phyloP scores from a whole-genome alignment of 441 rosid species.

The Adansonia grandidieri region DNA sequence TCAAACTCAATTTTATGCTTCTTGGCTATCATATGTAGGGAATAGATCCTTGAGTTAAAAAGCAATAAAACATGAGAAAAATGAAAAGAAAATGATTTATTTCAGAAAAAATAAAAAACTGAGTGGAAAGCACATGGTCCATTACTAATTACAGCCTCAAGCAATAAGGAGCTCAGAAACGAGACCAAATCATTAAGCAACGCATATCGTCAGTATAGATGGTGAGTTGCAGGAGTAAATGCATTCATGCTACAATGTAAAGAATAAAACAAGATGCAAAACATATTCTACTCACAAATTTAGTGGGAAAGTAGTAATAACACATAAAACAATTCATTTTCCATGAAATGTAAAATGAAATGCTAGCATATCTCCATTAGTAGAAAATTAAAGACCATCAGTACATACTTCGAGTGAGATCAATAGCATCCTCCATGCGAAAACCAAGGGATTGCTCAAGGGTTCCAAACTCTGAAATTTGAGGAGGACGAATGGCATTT shows the following conservation, averaged over 20 bases:
- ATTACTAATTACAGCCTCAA: neutral
- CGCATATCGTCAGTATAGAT: neutral
- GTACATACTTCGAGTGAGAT: conserved; percentile 55
- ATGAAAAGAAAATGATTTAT: neutral
- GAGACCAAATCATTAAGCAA: neutral
- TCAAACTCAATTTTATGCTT: neutral
- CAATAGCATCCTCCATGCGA: conserved; percentile 56
- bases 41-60: neutral
- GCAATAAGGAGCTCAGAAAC: neutral
- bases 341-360: conserved; percentile 17
- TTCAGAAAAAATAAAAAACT: neutral
- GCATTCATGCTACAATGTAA: neutral
- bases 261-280: neutral
- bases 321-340: neutral
- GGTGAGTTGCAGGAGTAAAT: conserved; percentile 1
- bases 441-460: conserved; percentile 61
- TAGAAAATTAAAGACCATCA: conserved; percentile 17
- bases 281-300: neutral
- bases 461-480: conserved; percentile 49
- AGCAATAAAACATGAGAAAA: neutral
- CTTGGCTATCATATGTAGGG: neutral
- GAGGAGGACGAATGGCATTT: conserved; percentile 41
- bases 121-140: neutral
- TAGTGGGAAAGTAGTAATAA: neutral
- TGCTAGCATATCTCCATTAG: conserved; percentile 14